These are phyloP conservation scores for Cadophora malorum DNA, from an alignment of 2,329 filamentous ascomycete genomes.

Conservation along the genomic window DNA sequence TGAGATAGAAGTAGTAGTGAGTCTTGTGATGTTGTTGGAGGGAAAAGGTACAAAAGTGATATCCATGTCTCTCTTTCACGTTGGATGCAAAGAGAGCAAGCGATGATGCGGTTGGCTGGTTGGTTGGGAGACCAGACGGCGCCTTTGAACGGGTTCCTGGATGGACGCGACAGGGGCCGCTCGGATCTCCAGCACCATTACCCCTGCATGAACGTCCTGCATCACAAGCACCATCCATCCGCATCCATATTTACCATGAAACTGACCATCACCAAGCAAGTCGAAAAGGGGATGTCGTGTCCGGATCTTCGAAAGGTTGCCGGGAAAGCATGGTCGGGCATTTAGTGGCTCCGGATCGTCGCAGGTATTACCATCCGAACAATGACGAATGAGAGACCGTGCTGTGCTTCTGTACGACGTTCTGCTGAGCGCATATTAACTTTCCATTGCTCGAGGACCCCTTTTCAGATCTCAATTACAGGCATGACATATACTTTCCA, in stretches of 20 bases:
- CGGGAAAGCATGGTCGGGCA: background rate
- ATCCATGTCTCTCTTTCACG: slow-evolving; percentile 14
- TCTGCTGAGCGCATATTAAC: background rate
- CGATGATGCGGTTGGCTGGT: slow-evolving; percentile 15
- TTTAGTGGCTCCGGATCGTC: slow-evolving; percentile 11
- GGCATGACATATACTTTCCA: slow-evolving; percentile 1
- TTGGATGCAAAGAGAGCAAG: background rate
- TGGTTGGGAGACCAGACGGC: slow-evolving; percentile 12
- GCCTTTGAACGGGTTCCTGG: slow-evolving; percentile 4
- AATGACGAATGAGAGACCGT: slow-evolving; percentile 2
- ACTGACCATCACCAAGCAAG: slow-evolving; percentile 8
- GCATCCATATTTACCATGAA: slow-evolving; percentile 5
- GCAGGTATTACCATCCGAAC: background rate
- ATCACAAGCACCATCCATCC: background rate
- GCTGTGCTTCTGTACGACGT: background rate
- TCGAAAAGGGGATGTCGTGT: background rate
- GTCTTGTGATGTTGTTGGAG: slow-evolving; percentile 1
- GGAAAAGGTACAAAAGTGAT: slow-evolving; percentile 5
- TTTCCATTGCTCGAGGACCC: background rate
- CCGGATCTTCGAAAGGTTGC: slow-evolving; percentile 5
- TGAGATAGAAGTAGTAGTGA: slow-evolving; percentile 1
- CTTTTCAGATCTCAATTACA: background rate
- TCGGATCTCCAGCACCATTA: background rate
- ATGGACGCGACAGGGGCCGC: slow-evolving; percentile 15
- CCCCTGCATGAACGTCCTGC: slow-evolving; percentile 15